A percentile compares a stretch with the other conserved stretches of the same genome.
These are phyloP conservation scores for Forsythia suspensa DNA, from an alignment of 257 asterid species.

Conservation along the genomic window DNA sequence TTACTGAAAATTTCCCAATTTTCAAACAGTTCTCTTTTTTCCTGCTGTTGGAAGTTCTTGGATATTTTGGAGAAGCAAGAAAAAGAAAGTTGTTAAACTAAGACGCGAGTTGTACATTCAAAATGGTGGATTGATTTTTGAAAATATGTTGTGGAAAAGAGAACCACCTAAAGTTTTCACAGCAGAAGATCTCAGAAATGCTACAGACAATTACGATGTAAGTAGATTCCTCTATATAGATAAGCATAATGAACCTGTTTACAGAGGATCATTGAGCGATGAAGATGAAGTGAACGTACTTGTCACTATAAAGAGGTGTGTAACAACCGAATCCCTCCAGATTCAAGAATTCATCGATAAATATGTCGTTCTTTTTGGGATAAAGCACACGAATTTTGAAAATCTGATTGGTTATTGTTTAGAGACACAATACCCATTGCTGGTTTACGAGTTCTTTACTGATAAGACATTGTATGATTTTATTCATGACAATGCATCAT, in stretches of 20 bases:
- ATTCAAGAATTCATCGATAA: no score
- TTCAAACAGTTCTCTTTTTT: slow-evolving; percentile 7
- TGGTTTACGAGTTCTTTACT: no score
- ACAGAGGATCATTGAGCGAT: no score
- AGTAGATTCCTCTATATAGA: neutral
- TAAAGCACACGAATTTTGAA: no score
- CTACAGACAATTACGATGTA: slow-evolving; percentile 26
- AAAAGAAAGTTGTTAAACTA: slow-evolving; percentile 22
- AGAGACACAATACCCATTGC: no score
- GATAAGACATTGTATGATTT: no score
- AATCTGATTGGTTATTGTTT: no score
- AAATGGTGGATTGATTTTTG: slow-evolving; percentile 33
- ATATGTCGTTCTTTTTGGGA: no score
- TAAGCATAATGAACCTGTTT: neutral
- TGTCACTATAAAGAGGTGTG: no score
- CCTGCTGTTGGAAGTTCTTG: slow-evolving; percentile 28
- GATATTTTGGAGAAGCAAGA: slow-evolving; percentile 21
- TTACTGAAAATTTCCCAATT: neutral
- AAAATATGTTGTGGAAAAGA: neutral
- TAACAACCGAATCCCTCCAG: no score
- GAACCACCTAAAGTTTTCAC: slow-evolving; percentile 16
- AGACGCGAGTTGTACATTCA: slow-evolving; percentile 15
- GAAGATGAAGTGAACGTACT: no score
- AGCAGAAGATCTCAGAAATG: slow-evolving; percentile 30
- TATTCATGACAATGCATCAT: no score